Base-by-base conservation (phyloP, 2,329 filamentous ascomycete genomes). In the Talaromyces sp. region DNA sequence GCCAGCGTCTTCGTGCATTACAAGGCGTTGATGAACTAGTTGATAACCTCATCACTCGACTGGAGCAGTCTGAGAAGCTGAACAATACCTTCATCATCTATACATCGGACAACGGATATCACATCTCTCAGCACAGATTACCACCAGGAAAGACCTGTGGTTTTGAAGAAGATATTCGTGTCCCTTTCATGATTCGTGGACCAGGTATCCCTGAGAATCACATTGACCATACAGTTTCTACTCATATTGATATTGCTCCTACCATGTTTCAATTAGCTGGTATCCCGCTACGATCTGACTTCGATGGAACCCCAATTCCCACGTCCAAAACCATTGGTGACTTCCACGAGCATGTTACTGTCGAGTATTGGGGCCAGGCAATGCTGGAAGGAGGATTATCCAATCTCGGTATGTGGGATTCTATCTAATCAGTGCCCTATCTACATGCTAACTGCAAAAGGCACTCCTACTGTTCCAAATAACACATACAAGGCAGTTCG, bases 181-280 rank as follows among this genome's bases (percentile, higher is more conserved):
- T 86, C 1, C 83, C 84, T 0, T 75, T 87, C 4, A 75, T 84
- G 32, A 77, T 87, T 16, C 76, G 84, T 9, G 85, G 85, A 0
- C 84, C 85, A 0, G 81, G 82, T 0, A 69, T 87, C 2, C 68
- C 77, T 0, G 58, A 67, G 10, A 77, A 77, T 1, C 58, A 72
- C 7, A 70, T 68, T 0, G 69, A 73, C 2, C 67, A 80, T 19
- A 65, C 77, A 3, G 80, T 84, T 2, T 86, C 82, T 0, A 82
- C 83, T 0, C 86, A 88, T 55, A 85, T 85, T 3, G 86, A 88
- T 60, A 69, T 88, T 2, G 83, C 82, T 0, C 85, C 86, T 0
- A 88, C 85, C 0, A 66, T 87, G 8, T 73, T 87, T 33, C 68
- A 75, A 8, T 62, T 72, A 16, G 70, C 73, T 2, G 72, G 72